Base-by-base conservation (phyloP, 768 basidiomycete genomes). In the Clitopilus passeckerianus region DNA sequence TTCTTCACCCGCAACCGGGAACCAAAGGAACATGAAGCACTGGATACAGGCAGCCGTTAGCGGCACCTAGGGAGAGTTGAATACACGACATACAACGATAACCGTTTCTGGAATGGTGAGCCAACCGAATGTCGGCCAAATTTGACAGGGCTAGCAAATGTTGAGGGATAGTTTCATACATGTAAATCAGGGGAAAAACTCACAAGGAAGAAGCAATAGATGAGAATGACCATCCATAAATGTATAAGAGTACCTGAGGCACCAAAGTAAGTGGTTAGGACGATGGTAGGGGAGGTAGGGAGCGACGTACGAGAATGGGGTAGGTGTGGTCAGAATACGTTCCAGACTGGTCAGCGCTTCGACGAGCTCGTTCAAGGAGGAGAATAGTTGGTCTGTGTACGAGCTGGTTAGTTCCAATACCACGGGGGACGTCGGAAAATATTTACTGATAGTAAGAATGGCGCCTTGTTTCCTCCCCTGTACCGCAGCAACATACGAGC, bases 131-230 rank as follows among this genome's bases (percentile, higher is more conserved):
- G 79, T 65, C 3, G 66, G 62, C 75, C 80, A 85, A 50, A 87
- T 79, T 66, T 89, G 87, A 71, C 86, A 83, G 0, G 89, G 89
- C 86, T 88, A 58, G n/a, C n/a, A n/a, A n/a, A n/a, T n/a, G n/a
- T n/a, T n/a, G n/a, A n/a, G n/a, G n/a, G n/a, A n/a, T n/a, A n/a
- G n/a, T n/a, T n/a, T 7, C 27, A 30, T 30, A 30, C 4, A 7
- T 7, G 27, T 27, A 34, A 15, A 55, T 43, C 24, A 30, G 16
- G 53, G 14, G 41, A 2, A 20, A 14, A 20, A 68, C 78, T 22
- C 69, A 87, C 88, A 72, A 90, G 69, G 37, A 78, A 73, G 34
- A 88, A 67, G 66, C 80, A 83, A 66, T 88, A 90, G 16, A 89
- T 67, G 43, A 79, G 61, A 1, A 85, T 86, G 18, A 88, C 85